phyloP scores from a whole-genome alignment of 176 grass and related monocot genomes.

The Elaeis guineensis region DNA sequence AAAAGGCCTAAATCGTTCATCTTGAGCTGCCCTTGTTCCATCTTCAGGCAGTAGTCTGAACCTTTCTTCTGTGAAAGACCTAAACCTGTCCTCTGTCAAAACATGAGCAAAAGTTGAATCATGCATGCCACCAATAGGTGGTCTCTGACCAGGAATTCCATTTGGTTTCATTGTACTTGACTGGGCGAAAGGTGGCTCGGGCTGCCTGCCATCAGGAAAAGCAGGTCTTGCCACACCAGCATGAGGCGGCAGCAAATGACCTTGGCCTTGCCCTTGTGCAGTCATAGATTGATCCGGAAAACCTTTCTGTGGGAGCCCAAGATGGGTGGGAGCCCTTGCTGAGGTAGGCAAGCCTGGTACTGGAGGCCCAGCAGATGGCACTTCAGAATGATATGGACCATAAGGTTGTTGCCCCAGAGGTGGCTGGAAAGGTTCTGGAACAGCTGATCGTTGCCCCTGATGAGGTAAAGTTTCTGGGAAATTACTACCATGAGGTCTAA shows the following conservation, averaged over 20 bases:
- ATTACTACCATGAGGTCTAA: neutral
- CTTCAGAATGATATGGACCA: neutral
- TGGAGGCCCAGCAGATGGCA: neutral
- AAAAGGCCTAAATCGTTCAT: slow-evolving; percentile 27
- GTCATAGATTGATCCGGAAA: slow-evolving; percentile 4
- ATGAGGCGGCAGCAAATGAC: slow-evolving; percentile 5
- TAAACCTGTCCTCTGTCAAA: slow-evolving; percentile 12
- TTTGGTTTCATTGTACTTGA: slow-evolving; percentile 36
- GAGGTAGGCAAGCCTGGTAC: neutral
- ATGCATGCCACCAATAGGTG: slow-evolving; percentile 22
- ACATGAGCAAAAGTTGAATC: slow-evolving; percentile 1
- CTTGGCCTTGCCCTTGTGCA: slow-evolving; percentile 8
- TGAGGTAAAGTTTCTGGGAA: slow-evolving; percentile 3
- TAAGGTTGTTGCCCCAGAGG: slow-evolving; percentile 1
- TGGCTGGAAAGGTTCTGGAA: neutral
- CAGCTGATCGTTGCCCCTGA: slow-evolving; percentile 3
- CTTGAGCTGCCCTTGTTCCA: slow-evolving; percentile 23
- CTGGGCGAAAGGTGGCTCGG: slow-evolving; percentile 19
- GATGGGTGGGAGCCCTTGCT: slow-evolving; percentile 1
- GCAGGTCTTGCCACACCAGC: slow-evolving; percentile 4
- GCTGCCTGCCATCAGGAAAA: slow-evolving; percentile 20
- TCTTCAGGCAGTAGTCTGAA: slow-evolving; percentile 34
- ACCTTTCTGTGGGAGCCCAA: slow-evolving; percentile 8
- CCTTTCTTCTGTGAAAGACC: slow-evolving; percentile 18
- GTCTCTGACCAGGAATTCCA: slow-evolving; percentile 19